Base-by-base conservation (phyloP, 2,329 filamentous ascomycete species). In the Xylaria sp. region DNA sequence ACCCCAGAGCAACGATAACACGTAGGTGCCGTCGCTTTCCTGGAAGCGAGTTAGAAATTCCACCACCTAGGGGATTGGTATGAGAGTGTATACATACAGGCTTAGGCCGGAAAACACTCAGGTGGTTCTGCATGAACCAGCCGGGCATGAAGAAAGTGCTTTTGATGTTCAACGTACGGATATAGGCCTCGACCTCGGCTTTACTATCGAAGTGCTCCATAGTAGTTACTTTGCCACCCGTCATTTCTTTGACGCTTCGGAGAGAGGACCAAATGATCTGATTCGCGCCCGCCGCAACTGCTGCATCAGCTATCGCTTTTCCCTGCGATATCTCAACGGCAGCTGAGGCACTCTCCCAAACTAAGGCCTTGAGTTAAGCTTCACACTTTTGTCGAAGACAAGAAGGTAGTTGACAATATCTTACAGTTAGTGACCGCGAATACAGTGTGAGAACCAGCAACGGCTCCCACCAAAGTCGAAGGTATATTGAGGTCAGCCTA, bases 181-280 rank as follows among this genome's bases (percentile, higher is more conserved):
- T 44, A 20, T 44, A 44, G 5, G 42, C 17, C n/a, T 44, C 42
- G 42, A 44, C 42, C 42, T 44, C 42, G 17, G 42, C 42, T 44
- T 44, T 44, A n/a, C 42, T 44, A 44, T 44, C 42, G 42, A 44
- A 44, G n/a, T 44, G 42, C 3, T 44, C 17, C 42, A 44, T 44
- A 7, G 42, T 44, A 6, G 42, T 44, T 44, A 44, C 22, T 22
- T 20, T 44, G 9, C 42, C 42, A 7, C n/a, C 42, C 1, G 17
- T 44, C 42, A 44, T 44, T 20, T 44, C 42, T 44, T 44, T 44
- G 42, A 44, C 42, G n/a, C n/a, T n/a, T 44, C 42, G 42, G 11
- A 44, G 42, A 3, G 42, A 44, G 17, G 42, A 44, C 42, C n/a
- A 44, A 9, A 44, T 44, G n/a, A 44, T 44, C n/a, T 44, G 42